phyloP scores from a whole-genome alignment of 441 rosid genomes.

The Erysimum cheiri region DNA sequence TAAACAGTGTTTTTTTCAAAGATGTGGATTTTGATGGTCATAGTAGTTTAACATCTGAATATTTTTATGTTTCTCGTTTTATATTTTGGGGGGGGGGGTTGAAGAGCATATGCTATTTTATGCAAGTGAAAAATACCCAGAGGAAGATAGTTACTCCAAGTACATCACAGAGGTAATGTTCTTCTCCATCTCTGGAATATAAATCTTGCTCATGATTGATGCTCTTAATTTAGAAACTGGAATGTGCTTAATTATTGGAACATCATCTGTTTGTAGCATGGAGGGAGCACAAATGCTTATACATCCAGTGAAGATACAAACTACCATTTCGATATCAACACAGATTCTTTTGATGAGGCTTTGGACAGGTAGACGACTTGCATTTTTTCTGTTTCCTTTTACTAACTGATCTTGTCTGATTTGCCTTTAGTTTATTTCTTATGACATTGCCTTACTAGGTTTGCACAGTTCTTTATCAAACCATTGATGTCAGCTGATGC shows the following conservation, averaged over 20 bases:
- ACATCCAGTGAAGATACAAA: conserved; percentile 72
- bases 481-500: conserved; percentile 97
- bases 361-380: conserved; percentile 75
- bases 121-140: conserved; percentile 87
- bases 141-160: conserved; percentile 81
- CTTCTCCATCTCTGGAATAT: background rate
- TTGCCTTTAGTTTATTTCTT: conserved; percentile 26
- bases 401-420: background rate
- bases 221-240: background rate
- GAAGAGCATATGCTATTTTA: conserved; percentile 94
- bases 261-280: conserved; percentile 60
- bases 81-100: conserved; percentile 5
- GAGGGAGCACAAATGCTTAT: conserved; percentile 85
- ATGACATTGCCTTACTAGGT: conserved; percentile 53
- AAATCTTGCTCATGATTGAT: background rate
- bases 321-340: conserved; percentile 70
- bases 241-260: background rate
- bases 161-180: conserved; percentile 71
- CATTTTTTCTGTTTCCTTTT: background rate
- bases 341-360: conserved; percentile 79
- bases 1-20: background rate
- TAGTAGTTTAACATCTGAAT: no score
- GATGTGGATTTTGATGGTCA: conserved; percentile 11
- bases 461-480: conserved; percentile 84
- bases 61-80: background rate